These are phyloP conservation scores for Dimargaris xerosporica DNA, from an alignment of 192 early-diverging fungal genomes.

Conservation along the genomic window DNA sequence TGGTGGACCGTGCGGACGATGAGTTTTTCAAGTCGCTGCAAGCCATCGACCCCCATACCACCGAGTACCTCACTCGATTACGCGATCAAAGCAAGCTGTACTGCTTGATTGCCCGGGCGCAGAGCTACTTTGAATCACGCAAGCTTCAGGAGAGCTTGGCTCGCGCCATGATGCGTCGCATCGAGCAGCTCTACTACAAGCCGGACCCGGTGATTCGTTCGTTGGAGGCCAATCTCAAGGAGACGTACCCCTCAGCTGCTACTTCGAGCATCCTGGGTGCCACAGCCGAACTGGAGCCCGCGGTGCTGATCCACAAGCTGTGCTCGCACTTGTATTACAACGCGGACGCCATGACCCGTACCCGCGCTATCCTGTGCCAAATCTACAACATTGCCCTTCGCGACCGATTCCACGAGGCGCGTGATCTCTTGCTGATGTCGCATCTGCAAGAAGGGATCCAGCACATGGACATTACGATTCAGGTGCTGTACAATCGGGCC, in stretches of 20 bases:
- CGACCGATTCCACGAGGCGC: conserved; percentile 81
- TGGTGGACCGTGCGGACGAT: conserved; percentile 89
- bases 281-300: conserved; percentile 28
- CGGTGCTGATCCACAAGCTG: conserved; percentile 56
- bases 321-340: conserved; percentile 87
- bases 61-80: conserved; percentile 90
- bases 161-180: conserved; percentile 64
- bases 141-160: conserved; percentile 43
- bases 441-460: conserved; percentile 89
- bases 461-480: conserved; percentile 76
- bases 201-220: conserved; percentile 75
- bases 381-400: conserved; percentile 96
- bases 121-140: conserved; percentile 68
- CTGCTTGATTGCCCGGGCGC: conserved; percentile 70
- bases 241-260: conserved; percentile 25
- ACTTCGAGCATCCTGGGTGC: conserved; percentile 24
- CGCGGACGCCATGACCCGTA: conserved; percentile 63
- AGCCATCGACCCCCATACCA: conserved; percentile 91
- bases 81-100: conserved; percentile 81
- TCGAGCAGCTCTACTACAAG: conserved; percentile 98
- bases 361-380: conserved; percentile 92
- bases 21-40: conserved; percentile 94
- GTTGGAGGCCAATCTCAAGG: conserved; percentile 37
- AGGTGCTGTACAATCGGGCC: conserved; percentile 92
- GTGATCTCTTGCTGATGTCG: conserved; percentile 96